Evolutionary conservation across 305 asterid genomes (phyloP).

Genomic region (Solanum aculeatissimum): DNA sequence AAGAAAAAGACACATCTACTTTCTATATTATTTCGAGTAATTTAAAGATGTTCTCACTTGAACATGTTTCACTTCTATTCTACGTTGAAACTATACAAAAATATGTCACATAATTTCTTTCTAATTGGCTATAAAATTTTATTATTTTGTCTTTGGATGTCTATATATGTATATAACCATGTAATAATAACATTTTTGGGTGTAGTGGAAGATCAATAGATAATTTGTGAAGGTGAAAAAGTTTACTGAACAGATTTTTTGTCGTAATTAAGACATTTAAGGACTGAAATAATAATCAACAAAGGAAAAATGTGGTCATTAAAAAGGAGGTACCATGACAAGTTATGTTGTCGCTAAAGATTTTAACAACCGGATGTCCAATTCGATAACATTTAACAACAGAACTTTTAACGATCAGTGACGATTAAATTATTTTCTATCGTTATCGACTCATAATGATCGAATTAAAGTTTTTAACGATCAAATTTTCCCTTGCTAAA

Average conservation of each 20-base stretch:
- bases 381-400: too few species aligned
- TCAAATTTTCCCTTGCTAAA: too few species aligned
- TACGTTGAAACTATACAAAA: not conserved
- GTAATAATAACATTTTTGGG: not conserved
- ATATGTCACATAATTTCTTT: not conserved
- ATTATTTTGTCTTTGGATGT: not conserved
- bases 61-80: not conserved
- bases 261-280: not conserved
- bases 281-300: not conserved
- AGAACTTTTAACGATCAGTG: not conserved
- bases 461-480: not conserved
- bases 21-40: not conserved
- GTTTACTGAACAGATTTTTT: not conserved
- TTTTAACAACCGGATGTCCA: not conserved
- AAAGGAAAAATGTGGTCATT: not conserved
- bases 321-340: not conserved
- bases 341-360: not conserved
- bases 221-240: not conserved
- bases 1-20: not conserved
- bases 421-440: fast-evolving
- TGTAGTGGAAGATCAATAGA: not conserved
- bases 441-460: too few species aligned
- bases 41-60: not conserved
- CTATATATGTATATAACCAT: not conserved
- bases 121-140: not conserved